These are phyloP conservation scores for Jatropha curcas DNA, from an alignment of 345 rosid genomes.

Conservation along the genomic window DNA sequence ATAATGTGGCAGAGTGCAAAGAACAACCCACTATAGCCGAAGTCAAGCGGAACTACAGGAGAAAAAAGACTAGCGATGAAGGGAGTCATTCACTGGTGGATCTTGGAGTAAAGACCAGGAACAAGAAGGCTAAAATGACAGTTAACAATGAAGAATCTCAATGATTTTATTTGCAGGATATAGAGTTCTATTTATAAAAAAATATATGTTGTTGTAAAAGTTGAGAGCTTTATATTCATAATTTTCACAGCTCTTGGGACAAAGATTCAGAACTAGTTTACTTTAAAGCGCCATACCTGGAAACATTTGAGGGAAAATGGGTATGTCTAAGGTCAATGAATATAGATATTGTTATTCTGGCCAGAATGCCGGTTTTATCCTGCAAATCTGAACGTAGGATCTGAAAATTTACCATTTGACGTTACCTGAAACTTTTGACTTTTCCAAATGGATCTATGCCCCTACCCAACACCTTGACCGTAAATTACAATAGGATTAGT, in stretches of 20 bases:
- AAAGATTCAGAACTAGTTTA: neutral
- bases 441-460: too few species aligned
- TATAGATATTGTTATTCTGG: neutral
- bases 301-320: neutral
- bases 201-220: neutral
- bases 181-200: neutral
- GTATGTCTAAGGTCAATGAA: neutral
- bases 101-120: slow-evolving; percentile 18
- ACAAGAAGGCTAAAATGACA: slow-evolving; percentile 19
- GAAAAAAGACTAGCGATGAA: slow-evolving; percentile 12
- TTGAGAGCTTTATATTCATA: neutral
- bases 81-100: slow-evolving; percentile 1
- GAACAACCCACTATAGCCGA: neutral
- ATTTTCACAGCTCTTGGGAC: neutral
- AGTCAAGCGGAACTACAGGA: slow-evolving; percentile 8
- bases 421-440: too few species aligned
- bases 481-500: too few species aligned
- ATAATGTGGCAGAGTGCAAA: neutral
- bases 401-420: too few species aligned
- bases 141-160: neutral
- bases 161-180: neutral
- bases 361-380: neutral
- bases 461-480: too few species aligned
- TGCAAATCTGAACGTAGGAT: too few species aligned
- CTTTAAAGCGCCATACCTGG: neutral